Base-by-base conservation (phyloP, 192 early-diverging fungal genomes). In the Jimgerdemannia lactiflua region DNA sequence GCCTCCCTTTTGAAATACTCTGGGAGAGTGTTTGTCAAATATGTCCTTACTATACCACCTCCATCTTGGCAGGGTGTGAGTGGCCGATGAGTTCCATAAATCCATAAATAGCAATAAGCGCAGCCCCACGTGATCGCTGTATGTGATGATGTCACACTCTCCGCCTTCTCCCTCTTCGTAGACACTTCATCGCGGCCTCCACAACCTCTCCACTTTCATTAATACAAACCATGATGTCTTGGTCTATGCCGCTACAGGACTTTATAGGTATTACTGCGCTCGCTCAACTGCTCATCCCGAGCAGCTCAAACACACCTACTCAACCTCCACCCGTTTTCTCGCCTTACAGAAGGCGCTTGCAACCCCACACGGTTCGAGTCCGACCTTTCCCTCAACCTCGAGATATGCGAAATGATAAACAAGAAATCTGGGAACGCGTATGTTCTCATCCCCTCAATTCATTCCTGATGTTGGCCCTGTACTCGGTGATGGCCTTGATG, bases 401-500 rank as follows among this genome's bases (percentile, higher is more conserved):
- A 99, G 82, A 95, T 99, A 70, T 96, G 94, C 81, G 96, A 98
- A 80, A 86, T 97, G 67, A 93, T 99, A 75, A 98, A 96, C 79
- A 88, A 90, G 66, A 98, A 98, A 79, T 89, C 92, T 75, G 90
- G 92, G 74, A 93, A 89, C 80, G 91, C 86, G 93, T 92, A 90
- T 72, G 90, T 88, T 39, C 67, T 20, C 71, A 4, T 11, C 39
- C 9, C 64, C 0, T 3, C 41, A 0, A 18, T 41, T 4, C 49
- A 64, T 29, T 29, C 29, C 29, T 29, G 3, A 70, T 9, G 14
- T 19, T 59, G 9, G 44, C 69, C 69, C n/a, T 43, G 41, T 70
- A 43, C 69, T 29, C 29, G n/a, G n/a, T 20, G 29, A n/a, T 41
- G 42, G 43, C 29, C n/a, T 29, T 29, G 29, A 1, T 6, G 40